phyloP scores from a whole-genome alignment of 1,284 basidiomycete species.

The Fomitopsis betulina region DNA sequence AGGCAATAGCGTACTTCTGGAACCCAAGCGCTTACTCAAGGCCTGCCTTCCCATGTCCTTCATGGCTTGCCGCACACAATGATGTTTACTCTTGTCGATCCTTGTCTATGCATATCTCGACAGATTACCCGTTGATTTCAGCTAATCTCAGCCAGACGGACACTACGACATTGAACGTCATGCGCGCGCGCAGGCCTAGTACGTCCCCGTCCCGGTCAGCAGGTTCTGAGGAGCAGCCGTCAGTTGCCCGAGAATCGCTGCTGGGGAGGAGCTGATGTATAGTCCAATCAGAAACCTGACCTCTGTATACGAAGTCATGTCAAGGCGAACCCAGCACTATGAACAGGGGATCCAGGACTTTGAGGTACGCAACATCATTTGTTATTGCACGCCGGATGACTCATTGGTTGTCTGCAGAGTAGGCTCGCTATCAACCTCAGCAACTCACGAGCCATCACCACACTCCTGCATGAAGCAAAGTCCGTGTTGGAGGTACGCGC shows the following conservation, averaged over 20 bases:
- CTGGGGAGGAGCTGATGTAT: not conserved
- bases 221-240: not conserved
- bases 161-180: too few species aligned
- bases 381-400: not conserved
- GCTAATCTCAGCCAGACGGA: too few species aligned
- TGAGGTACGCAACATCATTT: conserved; percentile 40
- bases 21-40: too few species aligned
- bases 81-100: too few species aligned
- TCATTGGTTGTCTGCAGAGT: conserved; percentile 32
- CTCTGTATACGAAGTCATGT: conserved; percentile 10
- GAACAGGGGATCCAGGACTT: conserved; percentile 67
- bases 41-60: too few species aligned
- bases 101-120: too few species aligned
- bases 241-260: not conserved
- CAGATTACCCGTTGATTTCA: too few species aligned
- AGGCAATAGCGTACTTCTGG: too few species aligned
- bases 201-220: not conserved
- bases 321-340: conserved; percentile 47
- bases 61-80: too few species aligned
- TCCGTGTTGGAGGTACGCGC: conserved; percentile 50
- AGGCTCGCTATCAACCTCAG: conserved; percentile 62
- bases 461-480: conserved; percentile 57
- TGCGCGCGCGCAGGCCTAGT: not conserved
- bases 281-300: not conserved
- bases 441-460: conserved; percentile 68